These are phyloP conservation scores for Coniophora puteana DNA, from an alignment of 1,284 basidiomycete species.

Conservation along the genomic window DNA sequence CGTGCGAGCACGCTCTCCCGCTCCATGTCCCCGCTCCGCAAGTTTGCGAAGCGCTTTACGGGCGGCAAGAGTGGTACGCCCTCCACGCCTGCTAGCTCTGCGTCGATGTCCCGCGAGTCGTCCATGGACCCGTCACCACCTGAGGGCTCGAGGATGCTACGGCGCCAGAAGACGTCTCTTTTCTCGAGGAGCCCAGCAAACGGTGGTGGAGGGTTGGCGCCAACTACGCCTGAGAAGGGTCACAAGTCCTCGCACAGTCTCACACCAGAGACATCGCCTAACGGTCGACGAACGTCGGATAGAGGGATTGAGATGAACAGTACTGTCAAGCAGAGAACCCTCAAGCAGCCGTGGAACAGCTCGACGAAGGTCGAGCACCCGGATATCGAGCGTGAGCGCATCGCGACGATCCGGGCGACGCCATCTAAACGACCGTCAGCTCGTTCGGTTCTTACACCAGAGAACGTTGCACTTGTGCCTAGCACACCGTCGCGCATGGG, in stretches of 20 bases:
- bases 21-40: constrained; percentile 75
- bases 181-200: no score
- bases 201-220: no score
- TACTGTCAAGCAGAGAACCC: constrained; percentile 38
- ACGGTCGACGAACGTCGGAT: constrained; percentile 19
- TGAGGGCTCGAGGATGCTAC: no score
- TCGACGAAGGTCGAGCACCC: constrained; percentile 61
- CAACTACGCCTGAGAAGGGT: constrained; percentile 51
- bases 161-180: no score
- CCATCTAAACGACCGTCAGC: constrained; percentile 48
- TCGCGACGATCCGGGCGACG: constrained; percentile 45
- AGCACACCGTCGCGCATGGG: constrained; percentile 48
- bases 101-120: no score
- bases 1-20: constrained; percentile 57
- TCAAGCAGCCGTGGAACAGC: constrained; percentile 68
- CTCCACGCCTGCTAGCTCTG: constrained; percentile 40
- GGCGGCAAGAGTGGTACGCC: constrained; percentile 35
- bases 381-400: constrained; percentile 45
- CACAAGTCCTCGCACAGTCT: constrained; percentile 71
- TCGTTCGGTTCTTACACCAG: constrained; percentile 34
- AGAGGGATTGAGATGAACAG: constrained; percentile 31
- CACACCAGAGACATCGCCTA: constrained; percentile 63
- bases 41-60: constrained; percentile 65
- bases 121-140: no score
- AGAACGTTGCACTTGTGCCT: constrained; percentile 46